These are phyloP conservation scores for Xylaria sp. DNA, from an alignment of 2,329 filamentous ascomycete species.

Conservation along the genomic window DNA sequence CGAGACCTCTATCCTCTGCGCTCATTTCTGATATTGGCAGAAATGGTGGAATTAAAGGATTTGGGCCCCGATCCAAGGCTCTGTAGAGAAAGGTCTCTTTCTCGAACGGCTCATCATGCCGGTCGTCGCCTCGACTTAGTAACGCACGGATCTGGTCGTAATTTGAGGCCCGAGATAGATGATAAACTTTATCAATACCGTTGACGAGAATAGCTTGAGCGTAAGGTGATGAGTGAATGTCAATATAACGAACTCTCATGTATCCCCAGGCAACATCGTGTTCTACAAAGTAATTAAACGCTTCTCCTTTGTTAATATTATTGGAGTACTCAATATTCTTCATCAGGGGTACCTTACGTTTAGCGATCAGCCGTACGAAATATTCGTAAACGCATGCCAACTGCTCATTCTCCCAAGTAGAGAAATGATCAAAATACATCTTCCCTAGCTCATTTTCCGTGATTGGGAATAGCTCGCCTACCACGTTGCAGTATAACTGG, in stretches of 20 bases:
- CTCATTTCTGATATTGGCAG: conserved; percentile 5
- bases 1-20: background rate
- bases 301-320: conserved; percentile 15
- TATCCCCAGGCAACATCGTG: conserved; percentile 34
- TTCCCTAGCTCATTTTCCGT: background rate
- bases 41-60: background rate
- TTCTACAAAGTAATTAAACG: conserved; percentile 30
- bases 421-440: conserved; percentile 25
- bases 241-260: background rate
- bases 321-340: background rate
- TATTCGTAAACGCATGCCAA: conserved; percentile 26
- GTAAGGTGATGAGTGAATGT: background rate
- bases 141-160: conserved; percentile 10
- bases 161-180: background rate
- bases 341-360: conserved; percentile 19
- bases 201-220: conserved; percentile 4
- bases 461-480: background rate
- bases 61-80: background rate
- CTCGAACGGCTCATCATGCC: background rate
- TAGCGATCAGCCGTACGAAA: conserved; percentile 18
- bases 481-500: conserved; percentile 36
- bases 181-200: conserved; percentile 12
- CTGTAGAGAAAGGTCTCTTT: background rate
- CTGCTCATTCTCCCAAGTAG: conserved; percentile 31
- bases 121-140: conserved; percentile 9